Base-by-base conservation (phyloP, 768 basidiomycete species). In the Crepidotus variabilis region DNA sequence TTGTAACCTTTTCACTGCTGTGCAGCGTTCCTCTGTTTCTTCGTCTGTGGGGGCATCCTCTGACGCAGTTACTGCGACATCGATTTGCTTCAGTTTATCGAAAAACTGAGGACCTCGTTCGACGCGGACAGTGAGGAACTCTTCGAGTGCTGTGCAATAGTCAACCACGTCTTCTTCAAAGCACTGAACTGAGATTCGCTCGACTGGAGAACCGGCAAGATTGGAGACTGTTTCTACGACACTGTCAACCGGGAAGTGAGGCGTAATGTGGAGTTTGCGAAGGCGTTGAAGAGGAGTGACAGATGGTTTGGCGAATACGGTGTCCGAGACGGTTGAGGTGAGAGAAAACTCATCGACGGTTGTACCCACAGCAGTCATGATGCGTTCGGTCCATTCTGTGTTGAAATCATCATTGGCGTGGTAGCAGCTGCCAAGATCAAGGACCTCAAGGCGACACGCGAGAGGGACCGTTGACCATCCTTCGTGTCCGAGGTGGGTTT, bases 401-500 rank as follows among this genome's bases (percentile, higher is more conserved):
- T 85, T 85, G 67, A 76, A 76, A 14, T 76, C 76, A 45, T 77
- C 78, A 53, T 75, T 72, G 61, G 79, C 82, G 70, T 81, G 77
- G 61, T 73, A 77, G 71, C 81, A 84, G 67, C 75, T 76, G 24
- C 78, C 80, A 50, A 87, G 76, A 63, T 85, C 82, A 50, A 87
- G 78, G 39, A 81, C 71, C 60, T 84, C 71, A 46, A 87, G 73
- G 16, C 74, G 73, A 67, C 83, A 84, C 20, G 68, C 65, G 56
- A 81, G 74, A 35, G 77, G 76, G n/a, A 74, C 76, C 22, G 73
- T 71, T n/a, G 75, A 70, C 85, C 84, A 86, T 34, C 72, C 72
- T 49, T 72, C 72, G 67, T 86, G 84, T 14, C 86, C 87, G 55
- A 90, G 78, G 69, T 88, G 88, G 0, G 86, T 88, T 65, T 88